Evolutionary conservation across 2,329 filamentous ascomycete species (phyloP).

Genomic region (Colletotrichum limetticola): DNA sequence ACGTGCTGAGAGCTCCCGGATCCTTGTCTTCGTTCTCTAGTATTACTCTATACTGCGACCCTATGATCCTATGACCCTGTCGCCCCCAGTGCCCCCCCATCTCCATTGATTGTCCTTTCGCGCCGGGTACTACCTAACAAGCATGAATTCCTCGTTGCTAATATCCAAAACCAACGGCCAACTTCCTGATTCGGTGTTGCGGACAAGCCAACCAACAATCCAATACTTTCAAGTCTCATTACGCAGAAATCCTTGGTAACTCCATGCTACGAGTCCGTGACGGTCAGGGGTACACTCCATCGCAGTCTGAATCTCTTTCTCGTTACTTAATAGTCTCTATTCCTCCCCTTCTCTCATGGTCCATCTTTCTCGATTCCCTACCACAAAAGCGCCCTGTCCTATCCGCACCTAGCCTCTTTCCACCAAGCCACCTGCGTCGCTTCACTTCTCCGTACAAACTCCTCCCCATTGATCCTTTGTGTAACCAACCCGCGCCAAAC

Average conservation of each 20-base stretch:
- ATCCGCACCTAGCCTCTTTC: not conserved
- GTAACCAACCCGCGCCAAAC: not conserved
- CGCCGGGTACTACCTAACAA: slow-evolving; percentile 7
- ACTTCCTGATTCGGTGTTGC: not conserved
- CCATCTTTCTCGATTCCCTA: too few species aligned
- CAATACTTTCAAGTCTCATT: not conserved
- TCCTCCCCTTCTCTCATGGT: not conserved
- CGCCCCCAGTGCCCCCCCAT: not conserved
- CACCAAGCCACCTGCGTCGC: slow-evolving; percentile 7
- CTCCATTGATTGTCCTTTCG: not conserved
- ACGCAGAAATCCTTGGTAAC: not conserved
- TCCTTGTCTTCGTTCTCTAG: not conserved
- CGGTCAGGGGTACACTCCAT: not conserved
- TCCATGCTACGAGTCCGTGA: not conserved
- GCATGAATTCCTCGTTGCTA: not conserved
- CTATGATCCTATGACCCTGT: not conserved
- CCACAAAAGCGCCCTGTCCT: not conserved
- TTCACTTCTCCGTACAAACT: not conserved
- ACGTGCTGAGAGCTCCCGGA: not conserved
- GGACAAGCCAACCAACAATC: not conserved
- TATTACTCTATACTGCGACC: not conserved
- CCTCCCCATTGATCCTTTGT: slow-evolving; percentile 2
- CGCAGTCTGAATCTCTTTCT: not conserved
- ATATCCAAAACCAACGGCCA: not conserved
- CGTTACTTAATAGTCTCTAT: not conserved